A percentile compares a stretch with the other conserved stretches of the same genome.
phyloP scores from a whole-genome alignment of 2,329 filamentous ascomycete species.

The Pestalotiopsis sp. region DNA sequence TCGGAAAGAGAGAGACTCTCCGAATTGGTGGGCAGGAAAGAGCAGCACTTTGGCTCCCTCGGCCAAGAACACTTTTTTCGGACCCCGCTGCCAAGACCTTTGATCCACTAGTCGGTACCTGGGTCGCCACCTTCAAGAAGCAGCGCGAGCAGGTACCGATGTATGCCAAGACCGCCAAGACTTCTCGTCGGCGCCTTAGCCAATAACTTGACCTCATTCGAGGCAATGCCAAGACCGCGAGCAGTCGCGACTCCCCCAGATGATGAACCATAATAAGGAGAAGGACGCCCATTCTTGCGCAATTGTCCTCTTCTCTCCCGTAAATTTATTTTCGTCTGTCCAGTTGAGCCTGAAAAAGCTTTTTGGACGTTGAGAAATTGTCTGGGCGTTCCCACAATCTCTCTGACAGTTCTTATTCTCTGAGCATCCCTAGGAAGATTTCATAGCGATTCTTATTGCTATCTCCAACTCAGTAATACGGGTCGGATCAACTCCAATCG shows the following conservation, averaged over 20 bases:
- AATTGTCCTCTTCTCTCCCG: neutral
- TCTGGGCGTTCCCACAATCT: neutral
- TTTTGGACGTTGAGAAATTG: neutral
- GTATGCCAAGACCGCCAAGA: neutral
- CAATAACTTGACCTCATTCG: neutral
- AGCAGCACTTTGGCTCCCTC: neutral
- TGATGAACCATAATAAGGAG: slow-evolving; percentile 9
- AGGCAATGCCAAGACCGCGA: neutral
- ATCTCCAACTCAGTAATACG: neutral
- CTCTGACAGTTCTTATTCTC: neutral
- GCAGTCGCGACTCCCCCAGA: neutral
- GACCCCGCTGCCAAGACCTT: neutral
- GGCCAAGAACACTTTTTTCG: neutral
- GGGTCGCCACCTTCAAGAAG: neutral
- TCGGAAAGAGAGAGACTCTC: neutral
- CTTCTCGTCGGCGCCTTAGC: neutral
- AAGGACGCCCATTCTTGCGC: neutral
- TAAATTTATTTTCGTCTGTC: neutral
- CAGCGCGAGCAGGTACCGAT: neutral
- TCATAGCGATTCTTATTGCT: neutral
- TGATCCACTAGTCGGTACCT: neutral
- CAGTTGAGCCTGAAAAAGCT: neutral
- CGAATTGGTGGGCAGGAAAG: neutral
- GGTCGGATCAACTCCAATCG: neutral
- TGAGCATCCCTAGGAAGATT: neutral